Evolutionary conservation across 2,329 filamentous ascomycete species (phyloP).

Genomic region (Scorias spongiosa): DNA sequence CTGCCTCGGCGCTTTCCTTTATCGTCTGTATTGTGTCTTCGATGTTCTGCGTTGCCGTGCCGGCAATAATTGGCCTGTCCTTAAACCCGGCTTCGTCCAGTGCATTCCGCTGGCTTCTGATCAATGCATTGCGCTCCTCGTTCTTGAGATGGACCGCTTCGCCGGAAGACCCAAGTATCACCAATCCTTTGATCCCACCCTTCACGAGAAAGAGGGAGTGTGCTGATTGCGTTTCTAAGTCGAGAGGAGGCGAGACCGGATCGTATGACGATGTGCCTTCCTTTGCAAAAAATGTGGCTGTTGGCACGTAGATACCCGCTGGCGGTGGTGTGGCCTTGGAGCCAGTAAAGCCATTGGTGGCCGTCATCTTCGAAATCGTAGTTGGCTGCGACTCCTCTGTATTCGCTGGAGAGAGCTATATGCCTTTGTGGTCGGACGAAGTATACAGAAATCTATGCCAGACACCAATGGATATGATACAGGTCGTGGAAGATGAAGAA

Average conservation of each 20-base stretch:
- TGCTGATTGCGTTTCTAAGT: conserved; percentile 41
- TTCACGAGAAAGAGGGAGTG: conserved; percentile 46
- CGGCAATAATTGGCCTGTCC: conserved; percentile 47
- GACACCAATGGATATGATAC: too few relatives aligned
- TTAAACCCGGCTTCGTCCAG: conserved; percentile 41
- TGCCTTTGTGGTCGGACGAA: too few relatives aligned
- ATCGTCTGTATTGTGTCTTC: conserved; percentile 47
- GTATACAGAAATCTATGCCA: too few relatives aligned
- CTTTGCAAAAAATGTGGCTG: conserved; percentile 50
- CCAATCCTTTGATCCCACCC: conserved; percentile 44
- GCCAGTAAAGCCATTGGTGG: neutral
- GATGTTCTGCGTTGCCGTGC: conserved; percentile 46
- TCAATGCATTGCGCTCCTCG: conserved; percentile 40
- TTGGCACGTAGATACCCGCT: conserved; percentile 40
- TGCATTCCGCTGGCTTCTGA: conserved; percentile 40
- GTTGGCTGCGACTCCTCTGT: too few relatives aligned
- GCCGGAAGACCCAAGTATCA: conserved; percentile 49
- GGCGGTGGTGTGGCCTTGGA: conserved; percentile 27
- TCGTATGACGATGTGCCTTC: conserved; percentile 27
- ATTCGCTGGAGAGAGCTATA: too few relatives aligned
- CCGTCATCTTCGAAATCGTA: neutral
- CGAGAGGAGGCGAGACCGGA: conserved; percentile 35
- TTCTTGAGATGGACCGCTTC: conserved; percentile 47
- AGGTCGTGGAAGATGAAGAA: too few relatives aligned
- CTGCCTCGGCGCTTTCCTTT: conserved; percentile 39